phyloP scores from a whole-genome alignment of 1,139 yeast species.

The Eremothecium coryli region DNA sequence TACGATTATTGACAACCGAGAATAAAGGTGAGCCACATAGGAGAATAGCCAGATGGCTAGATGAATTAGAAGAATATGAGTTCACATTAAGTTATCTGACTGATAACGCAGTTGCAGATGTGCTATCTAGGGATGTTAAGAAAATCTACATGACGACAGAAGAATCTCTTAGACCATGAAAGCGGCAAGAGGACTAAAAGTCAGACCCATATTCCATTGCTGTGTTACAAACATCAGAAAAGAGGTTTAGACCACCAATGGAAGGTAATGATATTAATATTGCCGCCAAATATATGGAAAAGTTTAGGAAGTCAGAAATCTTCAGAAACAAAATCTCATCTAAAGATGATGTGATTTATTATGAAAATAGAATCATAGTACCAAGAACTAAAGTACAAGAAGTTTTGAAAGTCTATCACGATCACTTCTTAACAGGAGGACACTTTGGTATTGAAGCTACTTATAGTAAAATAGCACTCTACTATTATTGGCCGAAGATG shows the following conservation, averaged over 20 bases:
- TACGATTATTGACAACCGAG: slow-evolving; percentile 8
- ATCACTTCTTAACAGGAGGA: slow-evolving; percentile 8
- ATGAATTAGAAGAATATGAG: slow-evolving; percentile 11
- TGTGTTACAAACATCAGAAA: neutral
- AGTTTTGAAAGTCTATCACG: neutral
- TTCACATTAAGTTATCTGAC: slow-evolving; percentile 9
- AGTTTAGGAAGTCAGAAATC: slow-evolving; percentile 1
- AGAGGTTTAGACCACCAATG: neutral
- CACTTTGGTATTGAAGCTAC: slow-evolving; percentile 9
- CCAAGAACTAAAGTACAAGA: slow-evolving; percentile 1
- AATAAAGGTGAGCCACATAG: slow-evolving; percentile 10
- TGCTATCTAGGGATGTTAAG: slow-evolving; percentile 4
- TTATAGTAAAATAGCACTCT: slow-evolving; percentile 3
- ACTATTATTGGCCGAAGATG: slow-evolving; percentile 11
- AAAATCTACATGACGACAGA: neutral
- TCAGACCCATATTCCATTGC: slow-evolving; percentile 1
- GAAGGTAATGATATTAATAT: neutral
- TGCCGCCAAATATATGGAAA: slow-evolving; percentile 1
- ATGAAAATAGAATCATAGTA: slow-evolving; percentile 2
- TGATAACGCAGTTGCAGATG: slow-evolving; percentile 3
- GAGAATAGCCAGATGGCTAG: slow-evolving; percentile 13
- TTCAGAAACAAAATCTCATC: neutral
- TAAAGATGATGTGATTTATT: neutral
- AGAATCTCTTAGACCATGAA: neutral
- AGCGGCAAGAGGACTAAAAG: slow-evolving; percentile 4